Base-by-base conservation (phyloP, 306 rosid genomes). In the Ceratonia siliqua region DNA sequence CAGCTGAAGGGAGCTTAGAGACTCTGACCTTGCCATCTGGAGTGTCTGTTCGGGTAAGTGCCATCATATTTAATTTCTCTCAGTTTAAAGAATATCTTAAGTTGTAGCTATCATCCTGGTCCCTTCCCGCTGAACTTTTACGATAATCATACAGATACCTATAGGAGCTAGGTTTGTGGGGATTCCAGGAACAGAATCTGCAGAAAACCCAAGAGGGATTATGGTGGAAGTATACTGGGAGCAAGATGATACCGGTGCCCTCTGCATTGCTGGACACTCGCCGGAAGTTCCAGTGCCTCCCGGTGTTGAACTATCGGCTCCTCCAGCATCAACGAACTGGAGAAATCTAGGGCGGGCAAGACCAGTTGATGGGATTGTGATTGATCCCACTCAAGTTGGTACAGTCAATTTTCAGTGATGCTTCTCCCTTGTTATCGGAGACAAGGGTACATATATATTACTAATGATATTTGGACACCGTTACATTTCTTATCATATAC, bases 201-300 rank as follows among this genome's bases (percentile, higher is more conserved):
- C 63, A 6, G 94, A 89, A 63, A 77, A 74, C 67, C 92, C 92
- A 21, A 84, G 83, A 54, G 98, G 97, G 33, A 66, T 74, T 13
- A 89, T 91, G 97, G 96, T 91, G 64, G 90, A 91, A 84, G 94
- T 88, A 27, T 81, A 87, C 39, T 88, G 98, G 98, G 92, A 88
- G 62, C 96, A 86, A 88, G 94, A 91, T 80, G 97, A 94, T 43
- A 70, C 83, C 1, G 97, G 97, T 41, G 73, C 90, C 8, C 86
- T 89, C 5, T 88, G 96, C 85, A 63, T 94, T 36, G 70, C 91
- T 2, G 89, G 92, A 21, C 93, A 88, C 85, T 86, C 98, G 0
- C 59, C 30, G 15, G 81, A 87, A 80, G 83, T 81, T 70, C 88
- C 88, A 33, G 41, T 81, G 35, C 94, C 94, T 63, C 77, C 78